A percentile compares a stretch with the other conserved stretches of the same genome.
These are phyloP conservation scores for Neurospora cerealis DNA, from an alignment of 495 filamentous ascomycete genomes.

Conservation along the genomic window DNA sequence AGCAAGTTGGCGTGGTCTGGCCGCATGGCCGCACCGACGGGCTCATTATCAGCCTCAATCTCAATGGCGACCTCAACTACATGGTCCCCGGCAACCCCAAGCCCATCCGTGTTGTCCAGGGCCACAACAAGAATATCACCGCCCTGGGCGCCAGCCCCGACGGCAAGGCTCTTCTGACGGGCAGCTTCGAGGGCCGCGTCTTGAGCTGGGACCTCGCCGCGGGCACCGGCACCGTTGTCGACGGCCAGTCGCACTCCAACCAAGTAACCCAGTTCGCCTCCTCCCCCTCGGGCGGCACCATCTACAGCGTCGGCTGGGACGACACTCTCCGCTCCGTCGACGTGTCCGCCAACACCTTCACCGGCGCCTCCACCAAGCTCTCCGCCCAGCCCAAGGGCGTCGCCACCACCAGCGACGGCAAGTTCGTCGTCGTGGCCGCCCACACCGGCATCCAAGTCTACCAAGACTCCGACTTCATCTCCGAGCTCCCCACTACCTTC, in stretches of 20 bases:
- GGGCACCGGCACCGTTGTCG: constrained; percentile 56
- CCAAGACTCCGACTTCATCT: constrained; percentile 38
- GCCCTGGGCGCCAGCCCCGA: constrained; percentile 47
- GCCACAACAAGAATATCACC: constrained; percentile 92
- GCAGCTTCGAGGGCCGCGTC: constrained; percentile 82
- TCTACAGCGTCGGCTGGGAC: constrained; percentile 90
- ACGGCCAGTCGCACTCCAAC: constrained; percentile 71
- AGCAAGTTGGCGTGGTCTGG: constrained; percentile 94
- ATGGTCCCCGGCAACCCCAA: constrained; percentile 57
- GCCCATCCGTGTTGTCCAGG: constrained; percentile 64
- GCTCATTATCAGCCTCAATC: constrained; percentile 77
- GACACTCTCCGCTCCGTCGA: constrained; percentile 81
- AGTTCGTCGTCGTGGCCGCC: constrained; percentile 52
- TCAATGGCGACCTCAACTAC: constrained; percentile 87
- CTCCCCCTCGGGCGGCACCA: constrained; percentile 40
- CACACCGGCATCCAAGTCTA: constrained; percentile 55
- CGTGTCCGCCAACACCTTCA: constrained; percentile 38
- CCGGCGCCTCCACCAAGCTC: constrained; percentile 35
- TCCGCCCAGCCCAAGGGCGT: constrained; percentile 43
- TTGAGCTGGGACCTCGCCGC: constrained; percentile 67
- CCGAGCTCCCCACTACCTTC: constrained; percentile 38
- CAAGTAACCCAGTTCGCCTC: constrained; percentile 66
- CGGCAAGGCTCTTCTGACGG: constrained; percentile 63
- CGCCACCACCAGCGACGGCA: constrained; percentile 29
- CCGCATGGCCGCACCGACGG: constrained; percentile 73